Evolutionary conservation across 1,284 basidiomycete genomes (phyloP).

Genomic region (Trichosporon faecale): DNA sequence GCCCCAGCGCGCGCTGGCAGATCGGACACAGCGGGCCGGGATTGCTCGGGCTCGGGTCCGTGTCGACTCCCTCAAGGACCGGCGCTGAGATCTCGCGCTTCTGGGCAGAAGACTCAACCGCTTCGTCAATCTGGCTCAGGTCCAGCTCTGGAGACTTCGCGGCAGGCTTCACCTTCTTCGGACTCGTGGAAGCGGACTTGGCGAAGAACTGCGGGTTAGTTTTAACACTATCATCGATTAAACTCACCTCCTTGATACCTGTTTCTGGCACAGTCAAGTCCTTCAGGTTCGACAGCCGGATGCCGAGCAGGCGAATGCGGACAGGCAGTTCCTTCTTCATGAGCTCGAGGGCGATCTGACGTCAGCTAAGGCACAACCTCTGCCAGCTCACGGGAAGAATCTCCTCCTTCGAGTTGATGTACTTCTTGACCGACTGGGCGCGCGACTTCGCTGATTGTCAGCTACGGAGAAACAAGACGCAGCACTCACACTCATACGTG

Average conservation of each 20-base stretch:
- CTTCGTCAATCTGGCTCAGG: background rate
- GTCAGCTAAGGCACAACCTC: slow-evolving; percentile 11
- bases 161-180: slow-evolving; percentile 14
- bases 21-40: slow-evolving; percentile 45
- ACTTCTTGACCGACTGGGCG: slow-evolving; percentile 70
- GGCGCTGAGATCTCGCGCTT: background rate
- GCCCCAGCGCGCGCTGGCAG: slow-evolving; percentile 34
- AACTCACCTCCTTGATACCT: slow-evolving; percentile 42
- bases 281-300: slow-evolving; percentile 77
- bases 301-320: slow-evolving; percentile 71
- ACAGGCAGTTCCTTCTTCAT: slow-evolving; percentile 73
- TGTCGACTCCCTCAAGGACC: slow-evolving; percentile 1
- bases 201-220: slow-evolving; percentile 36
- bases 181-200: slow-evolving; percentile 10
- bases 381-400: slow-evolving; percentile 62
- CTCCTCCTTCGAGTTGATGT: slow-evolving; percentile 72
- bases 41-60: slow-evolving; percentile 17
- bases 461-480: background rate
- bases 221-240: background rate
- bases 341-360: slow-evolving; percentile 74
- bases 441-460: slow-evolving; percentile 67
- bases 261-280: slow-evolving; percentile 58
- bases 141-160: background rate
- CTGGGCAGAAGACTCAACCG: background rate
- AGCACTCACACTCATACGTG: slow-evolving; percentile 43